A percentile compares a stretch with the other conserved stretches of the same genome.
phyloP scores from a whole-genome alignment of 2,329 filamentous ascomycete species.

The Exophiala oligosperma region DNA sequence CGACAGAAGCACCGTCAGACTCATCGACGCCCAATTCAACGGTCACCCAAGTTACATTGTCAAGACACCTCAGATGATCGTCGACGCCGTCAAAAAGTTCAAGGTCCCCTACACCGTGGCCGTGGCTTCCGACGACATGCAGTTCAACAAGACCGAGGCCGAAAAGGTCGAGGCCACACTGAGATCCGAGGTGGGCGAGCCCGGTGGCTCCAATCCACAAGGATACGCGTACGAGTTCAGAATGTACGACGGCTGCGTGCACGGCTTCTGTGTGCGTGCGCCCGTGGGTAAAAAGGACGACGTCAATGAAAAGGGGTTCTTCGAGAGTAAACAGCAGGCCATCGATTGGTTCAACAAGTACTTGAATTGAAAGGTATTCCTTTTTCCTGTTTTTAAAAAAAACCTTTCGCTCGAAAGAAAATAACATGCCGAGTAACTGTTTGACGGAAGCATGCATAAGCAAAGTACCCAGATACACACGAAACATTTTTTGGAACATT shows the following conservation, averaged over 20 bases:
- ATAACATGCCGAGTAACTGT: too few relatives aligned
- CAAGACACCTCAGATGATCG: conserved; percentile 45
- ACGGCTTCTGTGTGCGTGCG: conserved; percentile 25
- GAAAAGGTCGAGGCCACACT: conserved; percentile 23
- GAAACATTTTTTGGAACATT: too few relatives aligned
- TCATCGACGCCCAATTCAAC: conserved; percentile 53
- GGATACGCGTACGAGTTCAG: conserved; percentile 22
- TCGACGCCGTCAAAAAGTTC: conserved; percentile 23
- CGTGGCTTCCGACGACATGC: conserved; percentile 42
- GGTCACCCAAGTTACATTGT: conserved; percentile 52
- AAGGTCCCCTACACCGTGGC: conserved; percentile 23
- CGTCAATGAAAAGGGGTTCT: conserved; percentile 10
- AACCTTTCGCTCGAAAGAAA: too few relatives aligned
- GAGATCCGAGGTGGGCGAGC: conserved; percentile 3
- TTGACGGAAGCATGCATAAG: too few relatives aligned
- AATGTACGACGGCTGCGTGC: conserved; percentile 23
- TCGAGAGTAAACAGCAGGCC: conserved; percentile 19
- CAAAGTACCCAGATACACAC: too few relatives aligned
- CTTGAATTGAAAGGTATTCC: conserved; percentile 14
- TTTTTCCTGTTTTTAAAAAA: too few relatives aligned
- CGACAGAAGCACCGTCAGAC: conserved; percentile 5
- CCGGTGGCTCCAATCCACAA: not conserved
- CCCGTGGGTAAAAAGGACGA: conserved; percentile 7
- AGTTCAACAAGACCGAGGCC: conserved; percentile 47
- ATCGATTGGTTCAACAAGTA: conserved; percentile 27